Conservation (phyloP, 345 rosid genomes). For the Eucalyptus marginata region DNA sequence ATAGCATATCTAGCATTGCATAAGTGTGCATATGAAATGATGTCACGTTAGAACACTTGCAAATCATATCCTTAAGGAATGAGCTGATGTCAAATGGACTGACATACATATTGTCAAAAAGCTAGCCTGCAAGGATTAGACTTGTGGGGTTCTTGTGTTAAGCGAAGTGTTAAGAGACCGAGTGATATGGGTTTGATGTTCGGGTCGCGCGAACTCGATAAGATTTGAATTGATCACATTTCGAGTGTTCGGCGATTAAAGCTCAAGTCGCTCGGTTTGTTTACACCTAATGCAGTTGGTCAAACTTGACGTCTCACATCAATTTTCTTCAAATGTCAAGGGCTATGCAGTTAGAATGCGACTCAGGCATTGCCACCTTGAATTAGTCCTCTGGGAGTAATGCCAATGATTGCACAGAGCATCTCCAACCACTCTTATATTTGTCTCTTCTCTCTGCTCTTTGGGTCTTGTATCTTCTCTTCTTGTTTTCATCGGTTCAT, state of each 20-base stretch:
- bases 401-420: background rate
- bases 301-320: background rate
- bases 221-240: background rate
- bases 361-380: background rate
- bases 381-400: background rate
- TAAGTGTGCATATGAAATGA: background rate
- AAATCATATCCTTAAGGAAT: background rate
- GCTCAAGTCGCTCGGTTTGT: background rate
- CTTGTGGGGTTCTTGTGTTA: background rate
- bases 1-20: background rate
- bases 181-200: background rate
- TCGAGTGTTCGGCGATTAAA: background rate
- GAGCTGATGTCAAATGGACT: constrained; percentile 30
- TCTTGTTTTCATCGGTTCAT: background rate
- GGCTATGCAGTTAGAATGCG: background rate
- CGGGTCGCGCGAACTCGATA: background rate
- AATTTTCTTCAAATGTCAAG: background rate
- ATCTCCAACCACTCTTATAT: background rate
- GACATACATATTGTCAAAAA: background rate
- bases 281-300: background rate
- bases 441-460: background rate
- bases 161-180: background rate
- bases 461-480: background rate
- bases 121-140: background rate
- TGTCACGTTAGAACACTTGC: background rate